phyloP scores from a whole-genome alignment of 2,329 filamentous ascomycete genomes.

The Trichoderma arundinaceum region DNA sequence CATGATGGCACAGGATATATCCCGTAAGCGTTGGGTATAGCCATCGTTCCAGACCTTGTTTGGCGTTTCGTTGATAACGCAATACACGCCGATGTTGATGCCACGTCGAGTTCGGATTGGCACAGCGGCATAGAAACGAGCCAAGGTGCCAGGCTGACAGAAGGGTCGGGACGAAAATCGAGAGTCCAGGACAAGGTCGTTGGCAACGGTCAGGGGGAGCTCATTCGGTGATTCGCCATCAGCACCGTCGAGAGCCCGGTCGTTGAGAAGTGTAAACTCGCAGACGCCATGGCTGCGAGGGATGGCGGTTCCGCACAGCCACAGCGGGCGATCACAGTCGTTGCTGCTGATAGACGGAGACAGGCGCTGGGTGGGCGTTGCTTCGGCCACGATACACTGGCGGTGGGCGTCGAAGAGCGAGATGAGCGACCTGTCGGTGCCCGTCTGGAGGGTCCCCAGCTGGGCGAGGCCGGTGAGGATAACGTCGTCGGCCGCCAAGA shows the following conservation, averaged over 20 bases:
- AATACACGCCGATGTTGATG: constrained; percentile 52
- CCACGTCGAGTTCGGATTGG: constrained; percentile 49
- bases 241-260: neutral
- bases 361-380: constrained; percentile 51
- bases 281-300: constrained; percentile 41
- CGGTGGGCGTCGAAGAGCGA: constrained; percentile 57
- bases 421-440: constrained; percentile 51
- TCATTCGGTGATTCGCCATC: constrained; percentile 12
- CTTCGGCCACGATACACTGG: constrained; percentile 59
- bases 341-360: constrained; percentile 33
- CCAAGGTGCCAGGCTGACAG: constrained; percentile 35
- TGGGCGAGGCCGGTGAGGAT: constrained; percentile 57
- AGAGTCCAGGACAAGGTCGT: constrained; percentile 43
- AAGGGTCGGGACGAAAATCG: constrained; percentile 41
- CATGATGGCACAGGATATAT: constrained; percentile 44
- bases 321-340: constrained; percentile 34
- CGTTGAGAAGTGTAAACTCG: constrained; percentile 35
- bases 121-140: constrained; percentile 49
- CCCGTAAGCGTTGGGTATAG: constrained; percentile 38
- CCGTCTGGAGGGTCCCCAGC: constrained; percentile 52
- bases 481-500: constrained; percentile 44
- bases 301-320: constrained; percentile 43
- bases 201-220: constrained; percentile 45
- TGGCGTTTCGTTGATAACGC: constrained; percentile 39
- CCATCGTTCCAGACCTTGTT: constrained; percentile 37